phyloP scores from a whole-genome alignment of 2,329 filamentous ascomycete genomes.

The Phialophora chinensis region DNA sequence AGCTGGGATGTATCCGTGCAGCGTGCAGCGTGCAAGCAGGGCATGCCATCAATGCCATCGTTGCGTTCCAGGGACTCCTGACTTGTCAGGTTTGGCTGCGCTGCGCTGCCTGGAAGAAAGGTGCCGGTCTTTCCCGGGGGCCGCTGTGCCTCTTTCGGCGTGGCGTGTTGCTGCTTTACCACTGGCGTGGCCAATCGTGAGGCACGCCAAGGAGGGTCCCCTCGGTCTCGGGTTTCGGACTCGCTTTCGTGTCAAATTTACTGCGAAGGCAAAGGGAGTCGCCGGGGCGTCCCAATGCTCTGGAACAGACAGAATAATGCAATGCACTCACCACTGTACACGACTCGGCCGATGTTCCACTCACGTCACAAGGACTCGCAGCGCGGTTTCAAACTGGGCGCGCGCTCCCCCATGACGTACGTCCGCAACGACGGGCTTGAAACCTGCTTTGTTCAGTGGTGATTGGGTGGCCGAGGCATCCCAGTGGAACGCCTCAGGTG shows the following conservation, averaged over 20 bases:
- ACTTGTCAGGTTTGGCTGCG: too few species aligned
- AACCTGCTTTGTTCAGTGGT: neutral
- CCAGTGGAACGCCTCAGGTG: slow-evolving; percentile 7
- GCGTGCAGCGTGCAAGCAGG: too few species aligned
- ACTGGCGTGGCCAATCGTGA: neutral
- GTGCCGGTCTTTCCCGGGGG: neutral
- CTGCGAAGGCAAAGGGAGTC: neutral
- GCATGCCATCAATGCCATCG: too few species aligned
- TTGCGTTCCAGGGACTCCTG: too few species aligned
- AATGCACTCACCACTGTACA: neutral
- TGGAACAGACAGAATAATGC: neutral
- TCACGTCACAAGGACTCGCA: neutral
- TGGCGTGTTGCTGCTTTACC: neutral
- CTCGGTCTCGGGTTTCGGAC: neutral
- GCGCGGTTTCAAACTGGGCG: neutral
- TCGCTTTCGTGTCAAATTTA: neutral
- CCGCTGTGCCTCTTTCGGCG: neutral
- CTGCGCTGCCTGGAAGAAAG: neutral
- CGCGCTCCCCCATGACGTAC: neutral
- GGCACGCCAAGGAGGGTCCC: neutral
- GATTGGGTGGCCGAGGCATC: slow-evolving; percentile 1
- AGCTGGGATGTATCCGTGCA: neutral
- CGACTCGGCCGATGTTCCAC: neutral
- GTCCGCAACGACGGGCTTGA: neutral
- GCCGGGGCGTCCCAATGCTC: too few species aligned